phyloP scores from a whole-genome alignment of 148 eudicot species.

The Vaccinium corymbosum region DNA sequence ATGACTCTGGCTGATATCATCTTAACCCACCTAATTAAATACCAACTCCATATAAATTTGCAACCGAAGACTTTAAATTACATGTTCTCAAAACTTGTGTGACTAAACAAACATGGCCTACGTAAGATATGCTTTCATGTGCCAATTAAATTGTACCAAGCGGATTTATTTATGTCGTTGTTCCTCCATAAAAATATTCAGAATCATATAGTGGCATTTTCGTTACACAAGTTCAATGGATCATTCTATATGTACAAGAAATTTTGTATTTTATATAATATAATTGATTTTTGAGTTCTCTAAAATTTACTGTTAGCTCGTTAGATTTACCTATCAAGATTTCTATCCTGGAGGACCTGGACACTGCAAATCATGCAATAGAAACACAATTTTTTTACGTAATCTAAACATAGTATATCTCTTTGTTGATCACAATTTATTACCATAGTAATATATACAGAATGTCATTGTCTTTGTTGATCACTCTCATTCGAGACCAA shows the following conservation, averaged over 20 bases:
- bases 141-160: background rate
- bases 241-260: background rate
- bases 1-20: conserved; percentile 15
- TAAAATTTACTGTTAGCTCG: background rate
- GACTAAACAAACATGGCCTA: background rate
- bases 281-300: background rate
- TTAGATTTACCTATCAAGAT: background rate
- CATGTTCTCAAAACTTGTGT: background rate
- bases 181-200: background rate
- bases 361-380: background rate
- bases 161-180: background rate
- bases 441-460: background rate
- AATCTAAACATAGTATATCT: background rate
- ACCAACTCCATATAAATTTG: conserved; percentile 32
- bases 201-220: background rate
- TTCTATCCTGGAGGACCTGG: background rate
- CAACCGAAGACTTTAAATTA: background rate
- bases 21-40: conserved; percentile 25
- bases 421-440: background rate
- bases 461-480: background rate
- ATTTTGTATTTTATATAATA: background rate
- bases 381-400: background rate
- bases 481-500: background rate
- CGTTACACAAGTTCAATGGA: background rate
- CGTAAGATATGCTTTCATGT: background rate